Evolutionary conservation across 108 stramenopile species (phyloP).

Genomic region (Cyclotella atomus): DNA sequence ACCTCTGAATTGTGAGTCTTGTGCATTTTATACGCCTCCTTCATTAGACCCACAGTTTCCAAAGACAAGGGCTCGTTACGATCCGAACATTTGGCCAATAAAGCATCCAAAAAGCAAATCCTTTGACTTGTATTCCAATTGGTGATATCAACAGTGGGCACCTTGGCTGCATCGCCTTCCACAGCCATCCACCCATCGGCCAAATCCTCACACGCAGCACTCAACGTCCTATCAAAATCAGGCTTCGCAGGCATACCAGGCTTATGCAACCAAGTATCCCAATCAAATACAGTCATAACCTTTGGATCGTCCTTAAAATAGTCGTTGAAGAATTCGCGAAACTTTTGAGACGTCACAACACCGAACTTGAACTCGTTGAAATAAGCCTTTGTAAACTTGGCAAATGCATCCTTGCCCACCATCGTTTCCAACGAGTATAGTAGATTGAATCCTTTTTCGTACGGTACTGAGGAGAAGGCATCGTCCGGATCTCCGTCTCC

Average conservation of each 20-base stretch:
- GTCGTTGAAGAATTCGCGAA: constrained; percentile 73
- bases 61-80: constrained; percentile 53
- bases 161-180: constrained; percentile 5
- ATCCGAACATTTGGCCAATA: constrained; percentile 41
- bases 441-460: constrained; percentile 91
- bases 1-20: constrained; percentile 88
- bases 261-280: constrained; percentile 85
- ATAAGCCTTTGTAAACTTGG: constrained; percentile 89
- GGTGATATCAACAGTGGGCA: constrained; percentile 49
- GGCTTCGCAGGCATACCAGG: constrained; percentile 88
- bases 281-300: constrained; percentile 62
- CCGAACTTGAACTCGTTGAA: constrained; percentile 73
- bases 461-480: constrained; percentile 87
- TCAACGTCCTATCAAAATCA: constrained; percentile 76
- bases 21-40: constrained; percentile 66
- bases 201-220: constrained; percentile 69
- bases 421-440: constrained; percentile 82
- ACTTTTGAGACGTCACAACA: constrained; percentile 80
- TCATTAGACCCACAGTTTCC: constrained; percentile 70
- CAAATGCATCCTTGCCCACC: constrained; percentile 85
- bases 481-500: constrained; percentile 95
- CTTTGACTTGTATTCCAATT: constrained; percentile 89
- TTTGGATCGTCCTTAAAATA: constrained; percentile 55
- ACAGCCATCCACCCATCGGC: constrained; percentile 57
- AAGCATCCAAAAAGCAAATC: constrained; percentile 85